Conservation (phyloP, 2,329 filamentous ascomycete species). For the Fusarium keratoplasticum region DNA sequence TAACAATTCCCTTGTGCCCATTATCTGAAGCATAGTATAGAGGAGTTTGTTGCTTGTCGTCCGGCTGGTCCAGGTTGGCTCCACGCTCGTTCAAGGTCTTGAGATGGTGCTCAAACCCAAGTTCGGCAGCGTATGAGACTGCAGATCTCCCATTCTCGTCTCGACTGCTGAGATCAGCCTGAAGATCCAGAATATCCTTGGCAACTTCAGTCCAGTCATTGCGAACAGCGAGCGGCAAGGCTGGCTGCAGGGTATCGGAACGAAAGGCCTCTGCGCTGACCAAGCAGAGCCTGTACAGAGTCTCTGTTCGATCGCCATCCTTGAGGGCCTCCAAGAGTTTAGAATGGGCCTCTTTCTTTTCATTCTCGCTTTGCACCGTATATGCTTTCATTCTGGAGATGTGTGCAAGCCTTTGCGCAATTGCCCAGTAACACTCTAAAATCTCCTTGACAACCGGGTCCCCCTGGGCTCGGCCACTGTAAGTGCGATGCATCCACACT, state of each 20-base stretch:
- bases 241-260: not conserved
- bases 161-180: conserved; percentile 9
- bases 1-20: not conserved
- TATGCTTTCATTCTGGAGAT: too few species aligned
- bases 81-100: conserved; percentile 1
- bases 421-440: too few species aligned
- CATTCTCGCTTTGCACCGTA: too few species aligned
- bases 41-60: conserved; percentile 7
- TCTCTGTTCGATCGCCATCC: too few species aligned
- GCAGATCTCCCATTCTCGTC: conserved; percentile 26
- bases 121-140: conserved; percentile 23
- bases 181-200: conserved; percentile 17
- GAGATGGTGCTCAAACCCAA: conserved; percentile 8
- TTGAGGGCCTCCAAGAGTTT: too few species aligned
- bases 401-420: too few species aligned
- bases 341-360: too few species aligned
- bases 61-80: conserved; percentile 6
- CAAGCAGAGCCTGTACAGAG: too few species aligned
- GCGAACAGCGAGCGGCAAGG: conserved; percentile 21
- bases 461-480: too few species aligned
- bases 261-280: too few species aligned
- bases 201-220: conserved; percentile 26
- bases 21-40: conserved; percentile 3
- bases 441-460: too few species aligned
- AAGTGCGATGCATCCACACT: too few species aligned